Conservation (phyloP, 352 stramenopile genomes). For the Globisporangium acanthophoron region DNA sequence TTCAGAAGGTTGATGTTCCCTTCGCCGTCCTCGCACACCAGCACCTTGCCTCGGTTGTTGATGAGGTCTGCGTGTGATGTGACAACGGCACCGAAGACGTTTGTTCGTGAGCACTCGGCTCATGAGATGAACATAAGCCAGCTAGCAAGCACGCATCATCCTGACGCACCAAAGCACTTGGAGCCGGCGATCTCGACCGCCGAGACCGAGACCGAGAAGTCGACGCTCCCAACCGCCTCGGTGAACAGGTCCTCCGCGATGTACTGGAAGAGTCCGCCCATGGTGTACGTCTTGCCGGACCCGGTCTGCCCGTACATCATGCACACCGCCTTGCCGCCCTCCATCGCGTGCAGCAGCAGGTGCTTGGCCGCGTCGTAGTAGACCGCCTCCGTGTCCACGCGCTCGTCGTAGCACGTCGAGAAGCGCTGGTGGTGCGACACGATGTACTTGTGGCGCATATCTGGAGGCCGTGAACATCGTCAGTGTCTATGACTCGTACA, state of each 20-base stretch:
- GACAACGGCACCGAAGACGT: too few species aligned
- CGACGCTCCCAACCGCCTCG: slow-evolving; percentile 32
- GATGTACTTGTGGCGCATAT: slow-evolving; percentile 89
- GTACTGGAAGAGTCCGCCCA: slow-evolving; percentile 78
- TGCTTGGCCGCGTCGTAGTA: slow-evolving; percentile 53
- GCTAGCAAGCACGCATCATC: too few species aligned
- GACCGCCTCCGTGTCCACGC: slow-evolving; percentile 66
- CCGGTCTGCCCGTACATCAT: slow-evolving; percentile 97
- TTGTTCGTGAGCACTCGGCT: too few species aligned
- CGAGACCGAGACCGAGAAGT: slow-evolving; percentile 42
- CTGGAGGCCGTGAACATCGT: slow-evolving; percentile 11
- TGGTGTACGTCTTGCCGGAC: slow-evolving; percentile 92
- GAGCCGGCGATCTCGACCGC: slow-evolving; percentile 57
- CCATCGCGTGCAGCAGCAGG: slow-evolving; percentile 51
- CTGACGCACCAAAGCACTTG: slow-evolving; percentile 50
- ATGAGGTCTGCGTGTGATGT: slow-evolving; percentile 30
- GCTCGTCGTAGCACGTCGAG: slow-evolving; percentile 74
- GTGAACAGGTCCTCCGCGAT: slow-evolving; percentile 60
- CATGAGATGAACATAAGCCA: too few species aligned
- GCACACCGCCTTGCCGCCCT: slow-evolving; percentile 56
- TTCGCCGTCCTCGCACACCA: slow-evolving; percentile 66
- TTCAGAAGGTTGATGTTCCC: slow-evolving; percentile 65
- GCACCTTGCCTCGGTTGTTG: slow-evolving; percentile 40
- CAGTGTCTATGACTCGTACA: too few species aligned
- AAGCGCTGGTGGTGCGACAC: slow-evolving; percentile 70